Conservation (phyloP, 1,139 yeast genomes). For the Yamadazyma sp. region DNA sequence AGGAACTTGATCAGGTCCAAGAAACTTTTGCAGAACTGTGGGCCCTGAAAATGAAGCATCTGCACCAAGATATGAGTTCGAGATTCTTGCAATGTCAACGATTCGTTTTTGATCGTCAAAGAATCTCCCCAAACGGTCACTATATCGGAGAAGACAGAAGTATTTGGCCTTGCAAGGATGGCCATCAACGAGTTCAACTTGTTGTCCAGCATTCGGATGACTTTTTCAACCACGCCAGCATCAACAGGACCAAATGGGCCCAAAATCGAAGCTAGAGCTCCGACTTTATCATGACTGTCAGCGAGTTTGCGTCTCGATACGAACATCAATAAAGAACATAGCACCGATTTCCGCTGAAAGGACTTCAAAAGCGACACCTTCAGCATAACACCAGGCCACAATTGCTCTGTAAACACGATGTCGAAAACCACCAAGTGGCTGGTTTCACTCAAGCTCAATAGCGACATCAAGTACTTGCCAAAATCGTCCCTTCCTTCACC, state of each 20-base stretch:
- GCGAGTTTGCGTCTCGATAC: slow-evolving; percentile 2
- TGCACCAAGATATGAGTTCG: slow-evolving; percentile 41
- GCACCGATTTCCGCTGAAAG: slow-evolving; percentile 9
- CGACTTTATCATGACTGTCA: slow-evolving; percentile 3
- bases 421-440: slow-evolving; percentile 23
- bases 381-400: slow-evolving; percentile 21
- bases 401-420: slow-evolving; percentile 19
- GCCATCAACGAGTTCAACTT: slow-evolving; percentile 3
- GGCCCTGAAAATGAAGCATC: slow-evolving; percentile 21
- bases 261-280: slow-evolving; percentile 4
- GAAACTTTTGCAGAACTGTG: slow-evolving; percentile 18
- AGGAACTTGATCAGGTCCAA: slow-evolving; percentile 32
- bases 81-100: slow-evolving; percentile 33
- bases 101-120: slow-evolving; percentile 27
- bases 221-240: neutral
- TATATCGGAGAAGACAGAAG: slow-evolving; percentile 3
- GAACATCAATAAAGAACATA: slow-evolving; percentile 1
- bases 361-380: slow-evolving; percentile 23
- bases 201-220: neutral
- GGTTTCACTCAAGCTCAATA: slow-evolving; percentile 23
- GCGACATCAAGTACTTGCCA: slow-evolving; percentile 25
- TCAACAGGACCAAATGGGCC: neutral
- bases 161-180: neutral
- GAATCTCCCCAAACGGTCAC: slow-evolving; percentile 34
- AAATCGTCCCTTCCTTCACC: no score